Evolutionary conservation across 306 rosid genomes (phyloP), one percentile per base, ranked within the genome.

Genomic region (Arachis hypogaea): DNA sequence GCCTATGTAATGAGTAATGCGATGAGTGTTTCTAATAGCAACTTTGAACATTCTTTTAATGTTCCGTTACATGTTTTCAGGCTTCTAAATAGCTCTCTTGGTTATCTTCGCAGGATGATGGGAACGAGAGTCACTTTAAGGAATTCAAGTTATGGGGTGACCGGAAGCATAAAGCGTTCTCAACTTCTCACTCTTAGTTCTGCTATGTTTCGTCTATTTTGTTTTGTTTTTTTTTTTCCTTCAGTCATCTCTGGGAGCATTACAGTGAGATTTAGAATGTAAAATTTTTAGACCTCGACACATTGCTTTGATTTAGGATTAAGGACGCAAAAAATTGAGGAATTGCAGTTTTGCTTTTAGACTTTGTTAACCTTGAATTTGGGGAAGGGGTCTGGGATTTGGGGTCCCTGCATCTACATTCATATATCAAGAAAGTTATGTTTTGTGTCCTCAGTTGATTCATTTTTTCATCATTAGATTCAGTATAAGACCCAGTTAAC

Each of bases 71-170:
- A 47, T 8, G 41, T 30, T 5, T 5, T 64, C 43, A 46, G 38
- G 22, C 58, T 63, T 55, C 49, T 64, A 56, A 63, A 40, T 52
- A 45, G 59, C 10, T 44, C 10, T 36, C 12, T 64, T 44, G 30
- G 38, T 64, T 52, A 47, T 73, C 55, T 77, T 55, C 0, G 57
- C 85, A 84, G 87, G 80, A 36, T 80, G 58, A 69, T 11, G 65
- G 65, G 69, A 56, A 59, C 46, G 38, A 42, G 45, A 55, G 63
- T n/a, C 36, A 44, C 54, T 56, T 64, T 2, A 45, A 45, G 82
- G 52, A 72, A 46, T 69, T 68, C 55, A 68, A 51, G 74, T 52
- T 69, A 58, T 59, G 7, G 55, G 51, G 77, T 51, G 51, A 40
- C 51, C 11, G 55, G 75, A 57, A 71, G 73, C 78, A 10, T 67